phyloP scores from a whole-genome alignment of 768 basidiomycete genomes.

The Boletus reticuloceps region DNA sequence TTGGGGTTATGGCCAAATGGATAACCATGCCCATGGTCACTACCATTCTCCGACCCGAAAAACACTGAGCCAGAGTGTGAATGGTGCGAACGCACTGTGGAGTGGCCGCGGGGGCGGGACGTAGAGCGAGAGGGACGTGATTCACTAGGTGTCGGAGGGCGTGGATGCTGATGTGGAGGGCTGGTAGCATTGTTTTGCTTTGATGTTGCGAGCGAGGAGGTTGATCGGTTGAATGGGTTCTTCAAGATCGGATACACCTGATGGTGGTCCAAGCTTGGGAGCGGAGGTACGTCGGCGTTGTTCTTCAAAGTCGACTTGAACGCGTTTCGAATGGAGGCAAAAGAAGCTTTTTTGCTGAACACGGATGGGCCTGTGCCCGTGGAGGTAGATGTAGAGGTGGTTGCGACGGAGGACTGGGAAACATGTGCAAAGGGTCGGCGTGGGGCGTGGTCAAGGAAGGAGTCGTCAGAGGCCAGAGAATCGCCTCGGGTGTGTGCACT shows the following conservation, averaged over 20 bases:
- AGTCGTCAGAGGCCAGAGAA: constrained; percentile 77
- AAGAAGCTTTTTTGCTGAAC: constrained; percentile 79
- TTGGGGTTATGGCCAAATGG: constrained; percentile 29
- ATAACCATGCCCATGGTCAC: constrained; percentile 55
- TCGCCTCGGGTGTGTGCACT: constrained; percentile 64
- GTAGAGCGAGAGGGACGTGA: constrained; percentile 30
- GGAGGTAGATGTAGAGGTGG: constrained; percentile 33
- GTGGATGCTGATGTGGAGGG: constrained; percentile 44
- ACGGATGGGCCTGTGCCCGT: constrained; percentile 34
- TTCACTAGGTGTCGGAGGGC: constrained; percentile 61
- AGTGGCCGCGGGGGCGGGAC: constrained; percentile 55
- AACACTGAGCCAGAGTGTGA: constrained; percentile 76
- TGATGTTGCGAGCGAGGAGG: constrained; percentile 57
- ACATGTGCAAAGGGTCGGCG: constrained; percentile 67
- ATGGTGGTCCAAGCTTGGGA: constrained; percentile 63
- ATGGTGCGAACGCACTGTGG: constrained; percentile 67
- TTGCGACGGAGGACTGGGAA: constrained; percentile 67
- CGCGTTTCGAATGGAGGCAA: constrained; percentile 83
- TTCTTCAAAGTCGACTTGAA: constrained; percentile 64
- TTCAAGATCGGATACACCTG: constrained; percentile 69
- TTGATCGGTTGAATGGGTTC: constrained; percentile 82
- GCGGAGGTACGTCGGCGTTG: constrained; percentile 65
- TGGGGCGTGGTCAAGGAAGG: constrained; percentile 57
- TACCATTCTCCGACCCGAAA: constrained; percentile 67
- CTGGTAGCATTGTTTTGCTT: constrained; percentile 44